These are phyloP conservation scores for Lipomyces kockii DNA, from an alignment of 805 yeast species.

Conservation along the genomic window DNA sequence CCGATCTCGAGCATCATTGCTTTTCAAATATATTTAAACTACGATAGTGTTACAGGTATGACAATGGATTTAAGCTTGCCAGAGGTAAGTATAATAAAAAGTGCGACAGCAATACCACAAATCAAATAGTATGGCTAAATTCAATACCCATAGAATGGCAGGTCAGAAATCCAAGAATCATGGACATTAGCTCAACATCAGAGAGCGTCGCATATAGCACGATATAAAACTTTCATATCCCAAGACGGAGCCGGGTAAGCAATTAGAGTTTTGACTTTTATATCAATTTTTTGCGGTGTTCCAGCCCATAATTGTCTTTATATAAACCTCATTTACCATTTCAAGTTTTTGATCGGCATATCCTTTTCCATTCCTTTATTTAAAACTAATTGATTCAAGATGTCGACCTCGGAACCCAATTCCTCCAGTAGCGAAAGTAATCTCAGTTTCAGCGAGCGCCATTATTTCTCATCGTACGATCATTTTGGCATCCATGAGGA, in stretches of 20 bases:
- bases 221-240: too few species aligned
- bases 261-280: not conserved
- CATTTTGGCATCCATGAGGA: constrained; percentile 92
- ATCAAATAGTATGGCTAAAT: too few species aligned
- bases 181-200: too few species aligned
- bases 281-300: not conserved
- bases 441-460: constrained; percentile 44
- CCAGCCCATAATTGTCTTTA: not conserved
- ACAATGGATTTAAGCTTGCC: too few species aligned
- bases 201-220: too few species aligned
- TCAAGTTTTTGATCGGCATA: not conserved
- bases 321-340: not conserved
- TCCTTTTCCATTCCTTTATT: not conserved
- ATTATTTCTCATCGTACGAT: constrained; percentile 84
- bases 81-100: too few species aligned
- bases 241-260: not conserved
- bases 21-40: too few species aligned
- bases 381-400: not conserved
- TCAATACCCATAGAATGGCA: too few species aligned
- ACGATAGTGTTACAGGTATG: too few species aligned
- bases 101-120: too few species aligned
- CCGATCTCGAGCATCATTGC: too few species aligned
- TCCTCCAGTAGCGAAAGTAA: not conserved
- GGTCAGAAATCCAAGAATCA: too few species aligned
- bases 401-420: not conserved